These are phyloP conservation scores for Paspalum vaginatum DNA, from an alignment of 176 grass and related monocot genomes.

Conservation along the genomic window DNA sequence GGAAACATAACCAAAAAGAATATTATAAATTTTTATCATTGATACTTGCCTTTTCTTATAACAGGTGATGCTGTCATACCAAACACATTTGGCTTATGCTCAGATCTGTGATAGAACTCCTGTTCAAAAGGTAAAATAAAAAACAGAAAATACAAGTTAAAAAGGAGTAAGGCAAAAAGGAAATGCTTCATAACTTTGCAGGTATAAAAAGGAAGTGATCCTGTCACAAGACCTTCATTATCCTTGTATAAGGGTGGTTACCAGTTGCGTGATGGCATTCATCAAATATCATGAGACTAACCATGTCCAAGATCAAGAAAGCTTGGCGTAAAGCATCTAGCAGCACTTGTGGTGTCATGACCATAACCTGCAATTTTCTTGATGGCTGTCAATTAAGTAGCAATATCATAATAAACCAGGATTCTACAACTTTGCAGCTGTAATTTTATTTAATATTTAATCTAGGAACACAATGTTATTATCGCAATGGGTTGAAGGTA, in stretches of 20 bases:
- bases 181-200: not conserved
- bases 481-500: constrained; percentile 8
- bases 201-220: constrained; percentile 22
- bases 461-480: not conserved
- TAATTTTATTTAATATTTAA: not conserved
- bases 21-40: not conserved
- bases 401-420: constrained; percentile 15
- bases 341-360: constrained; percentile 91
- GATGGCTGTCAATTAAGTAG: constrained; percentile 27
- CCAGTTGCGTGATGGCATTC: constrained; percentile 89
- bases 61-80: constrained; percentile 89
- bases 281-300: constrained; percentile 81
- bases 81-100: constrained; percentile 68
- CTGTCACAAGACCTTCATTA: constrained; percentile 85
- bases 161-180: constrained; percentile 13
- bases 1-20: not conserved
- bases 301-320: constrained; percentile 69
- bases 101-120: constrained; percentile 85
- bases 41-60: constrained; percentile 75
- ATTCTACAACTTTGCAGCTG: constrained; percentile 12
- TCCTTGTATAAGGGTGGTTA: constrained; percentile 80
- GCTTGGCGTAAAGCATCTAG: constrained; percentile 77
- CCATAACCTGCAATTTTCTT: constrained; percentile 68
- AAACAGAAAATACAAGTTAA: constrained; percentile 38
- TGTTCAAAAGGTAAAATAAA: constrained; percentile 39